Percentiles rank a stretch among this genome's conserved stretches.
Conservation (phyloP, 768 basidiomycete species). For the Kwoniella sp. region DNA sequence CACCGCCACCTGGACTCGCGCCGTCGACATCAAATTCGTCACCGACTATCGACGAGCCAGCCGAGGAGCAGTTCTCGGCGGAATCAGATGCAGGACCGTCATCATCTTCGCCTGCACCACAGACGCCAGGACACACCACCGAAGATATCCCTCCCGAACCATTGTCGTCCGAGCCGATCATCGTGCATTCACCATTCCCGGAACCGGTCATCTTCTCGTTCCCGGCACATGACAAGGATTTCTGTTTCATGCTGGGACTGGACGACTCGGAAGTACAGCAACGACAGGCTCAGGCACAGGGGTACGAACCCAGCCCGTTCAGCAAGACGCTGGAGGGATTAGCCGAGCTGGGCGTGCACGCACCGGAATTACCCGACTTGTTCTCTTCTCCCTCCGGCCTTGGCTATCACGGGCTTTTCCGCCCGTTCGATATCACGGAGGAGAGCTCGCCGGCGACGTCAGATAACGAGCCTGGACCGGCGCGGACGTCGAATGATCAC, state of each 20-base stretch:
- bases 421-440: conserved; percentile 29
- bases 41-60: conserved; percentile 1
- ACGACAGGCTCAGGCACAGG: conserved; percentile 10
- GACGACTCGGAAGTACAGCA: conserved; percentile 19
- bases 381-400: conserved; percentile 9
- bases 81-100: conserved; percentile 43
- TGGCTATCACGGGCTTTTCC: conserved; percentile 20
- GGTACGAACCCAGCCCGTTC: conserved; percentile 33
- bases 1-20: background rate
- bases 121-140: conserved; percentile 23
- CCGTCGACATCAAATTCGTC: background rate
- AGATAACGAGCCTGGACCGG: conserved; percentile 15
- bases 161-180: conserved; percentile 32
- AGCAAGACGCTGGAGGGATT: conserved; percentile 33
- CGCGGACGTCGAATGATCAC: conserved; percentile 9
- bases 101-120: conserved; percentile 35
- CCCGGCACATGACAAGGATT: conserved; percentile 36
- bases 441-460: conserved; percentile 5
- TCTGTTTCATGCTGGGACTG: conserved; percentile 27
- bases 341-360: conserved; percentile 36
- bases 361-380: conserved; percentile 27
- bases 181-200: conserved; percentile 38
- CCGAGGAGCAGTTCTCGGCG: conserved; percentile 21
- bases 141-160: conserved; percentile 24
- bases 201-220: conserved; percentile 34